A percentile compares a stretch with the other conserved stretches of the same genome.
phyloP scores from a whole-genome alignment of 1,139 yeast genomes.

The Magnusiomyces ingens region DNA sequence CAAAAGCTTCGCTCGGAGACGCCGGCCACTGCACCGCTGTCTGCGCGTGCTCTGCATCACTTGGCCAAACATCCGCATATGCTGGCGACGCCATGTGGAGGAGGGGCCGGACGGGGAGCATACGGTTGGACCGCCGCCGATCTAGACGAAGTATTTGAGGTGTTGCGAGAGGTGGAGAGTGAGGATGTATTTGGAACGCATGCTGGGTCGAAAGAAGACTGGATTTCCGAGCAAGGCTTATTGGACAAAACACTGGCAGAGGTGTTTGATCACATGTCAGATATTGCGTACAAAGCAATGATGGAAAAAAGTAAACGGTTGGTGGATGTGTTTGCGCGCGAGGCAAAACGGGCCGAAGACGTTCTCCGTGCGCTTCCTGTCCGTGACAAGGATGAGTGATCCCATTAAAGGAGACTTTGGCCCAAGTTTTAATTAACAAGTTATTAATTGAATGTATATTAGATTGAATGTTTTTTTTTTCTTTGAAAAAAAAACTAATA shows the following conservation, averaged over 20 bases:
- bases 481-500: too few species aligned
- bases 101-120: not conserved
- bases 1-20: too few species aligned
- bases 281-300: conserved; percentile 28
- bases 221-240: conserved; percentile 36
- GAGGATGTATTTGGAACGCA: not conserved
- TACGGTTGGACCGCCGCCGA: not conserved
- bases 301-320: conserved; percentile 30
- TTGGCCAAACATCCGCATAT: not conserved
- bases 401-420: too few species aligned
- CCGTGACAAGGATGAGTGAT: not conserved
- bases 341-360: conserved; percentile 25
- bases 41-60: not conserved
- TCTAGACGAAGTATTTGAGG: not conserved
- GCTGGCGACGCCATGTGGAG: not conserved
- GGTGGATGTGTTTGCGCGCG: conserved; percentile 25
- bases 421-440: too few species aligned
- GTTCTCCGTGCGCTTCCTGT: conserved; percentile 15
- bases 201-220: conserved; percentile 25
- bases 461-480: too few species aligned
- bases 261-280: conserved; percentile 52
- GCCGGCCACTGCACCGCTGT: not conserved
- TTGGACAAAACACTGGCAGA: conserved; percentile 60
- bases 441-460: not conserved
- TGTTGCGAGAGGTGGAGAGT: not conserved